phyloP scores from a whole-genome alignment of 2,329 filamentous ascomycete species.

The Endoconidiophora laricicola region DNA sequence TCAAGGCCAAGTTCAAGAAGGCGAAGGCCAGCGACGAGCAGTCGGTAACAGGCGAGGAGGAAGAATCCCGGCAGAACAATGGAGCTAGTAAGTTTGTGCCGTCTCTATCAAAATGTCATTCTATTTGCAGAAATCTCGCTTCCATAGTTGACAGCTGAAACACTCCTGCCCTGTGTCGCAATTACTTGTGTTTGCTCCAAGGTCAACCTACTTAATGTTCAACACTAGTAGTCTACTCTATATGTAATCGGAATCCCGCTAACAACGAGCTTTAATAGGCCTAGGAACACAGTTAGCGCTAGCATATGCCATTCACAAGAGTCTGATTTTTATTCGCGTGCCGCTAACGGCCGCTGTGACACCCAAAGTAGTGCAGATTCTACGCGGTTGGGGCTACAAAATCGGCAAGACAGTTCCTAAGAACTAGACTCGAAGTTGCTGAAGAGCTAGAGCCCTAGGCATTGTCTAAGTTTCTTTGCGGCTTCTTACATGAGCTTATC shows the following conservation, averaged over 20 bases:
- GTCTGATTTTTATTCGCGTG: constrained; percentile 90
- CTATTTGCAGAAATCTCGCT: too few relatives aligned
- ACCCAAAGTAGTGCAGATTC: constrained; percentile 80
- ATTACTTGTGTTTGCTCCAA: background rate
- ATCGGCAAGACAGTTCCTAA: constrained; percentile 50
- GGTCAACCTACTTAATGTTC: background rate
- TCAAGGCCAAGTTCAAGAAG: constrained; percentile 15
- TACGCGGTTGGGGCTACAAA: constrained; percentile 84
- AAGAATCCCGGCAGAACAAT: background rate
- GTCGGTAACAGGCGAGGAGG: constrained; percentile 21
- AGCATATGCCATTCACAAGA: constrained; percentile 95
- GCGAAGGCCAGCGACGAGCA: constrained; percentile 14
- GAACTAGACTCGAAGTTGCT: background rate
- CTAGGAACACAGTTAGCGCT: constrained; percentile 71
- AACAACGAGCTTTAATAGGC: constrained; percentile 23
- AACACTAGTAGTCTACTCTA: background rate
- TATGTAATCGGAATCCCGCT: background rate
- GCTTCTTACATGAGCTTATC: too few relatives aligned
- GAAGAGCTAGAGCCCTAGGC: too few relatives aligned
- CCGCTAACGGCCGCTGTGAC: constrained; percentile 79
- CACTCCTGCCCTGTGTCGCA: background rate
- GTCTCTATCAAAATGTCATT: too few relatives aligned
- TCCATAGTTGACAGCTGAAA: too few relatives aligned
- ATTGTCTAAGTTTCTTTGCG: too few relatives aligned
- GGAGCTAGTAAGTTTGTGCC: constrained; percentile 51